Conservation (phyloP, 805 yeast species). For the Sugiyamaella lignohabitans region DNA sequence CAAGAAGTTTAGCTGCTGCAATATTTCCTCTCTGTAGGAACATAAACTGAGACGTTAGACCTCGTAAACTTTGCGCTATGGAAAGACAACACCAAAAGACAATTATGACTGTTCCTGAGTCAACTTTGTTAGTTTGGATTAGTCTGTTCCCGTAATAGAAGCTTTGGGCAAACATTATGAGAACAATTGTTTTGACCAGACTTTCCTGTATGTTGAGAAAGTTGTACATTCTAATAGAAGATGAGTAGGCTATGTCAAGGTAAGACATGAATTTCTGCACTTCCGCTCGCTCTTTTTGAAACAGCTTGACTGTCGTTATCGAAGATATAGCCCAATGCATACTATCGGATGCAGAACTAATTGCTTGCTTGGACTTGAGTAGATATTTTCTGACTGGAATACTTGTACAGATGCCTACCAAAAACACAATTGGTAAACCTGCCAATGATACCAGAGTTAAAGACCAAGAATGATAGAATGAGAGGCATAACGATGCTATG, state of each 20-base stretch:
- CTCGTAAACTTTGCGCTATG: constrained; percentile 56
- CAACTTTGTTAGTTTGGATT: constrained; percentile 45
- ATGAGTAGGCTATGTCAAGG: constrained; percentile 35
- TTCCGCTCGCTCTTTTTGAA: constrained; percentile 54
- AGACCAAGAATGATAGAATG: constrained; percentile 79
- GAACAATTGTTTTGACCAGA: constrained; percentile 47
- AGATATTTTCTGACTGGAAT: constrained; percentile 45
- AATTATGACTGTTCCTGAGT: constrained; percentile 64
- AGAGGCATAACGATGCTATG: constrained; percentile 49
- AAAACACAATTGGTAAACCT: constrained; percentile 59
- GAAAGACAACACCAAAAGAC: constrained; percentile 77
- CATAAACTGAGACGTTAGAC: constrained; percentile 51
- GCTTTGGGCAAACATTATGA: constrained; percentile 81
- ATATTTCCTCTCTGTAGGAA: constrained; percentile 65
- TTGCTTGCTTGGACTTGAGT: constrained; percentile 47
- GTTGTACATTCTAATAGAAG: constrained; percentile 38
- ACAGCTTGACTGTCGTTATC: constrained; percentile 53
- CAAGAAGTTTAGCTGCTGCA: constrained; percentile 37
- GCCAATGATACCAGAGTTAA: constrained; percentile 73
- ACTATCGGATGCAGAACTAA: constrained; percentile 51
- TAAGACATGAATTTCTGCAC: constrained; percentile 34
- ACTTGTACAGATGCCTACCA: constrained; percentile 46
- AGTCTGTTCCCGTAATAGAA: constrained; percentile 83
- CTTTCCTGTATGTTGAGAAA: constrained; percentile 52
- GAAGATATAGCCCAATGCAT: constrained; percentile 66